phyloP scores from a whole-genome alignment of 129 eudicot species.

The Helianthus annuus region HanXRQr2.0-SUNRISE NC_035445.2:117151933-117152432 shows the following conservation, averaged over 20 bases:
- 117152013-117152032: no score
- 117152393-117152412: constrained; percentile 83
- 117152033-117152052: no score
- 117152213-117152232: constrained; percentile 91
- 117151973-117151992: neutral
- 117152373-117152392: constrained; percentile 1
- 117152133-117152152: no score
- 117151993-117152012: neutral
- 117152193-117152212: constrained; percentile 3
- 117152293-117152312: constrained; percentile 5
- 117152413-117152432: constrained; percentile 86
- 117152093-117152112: no score
- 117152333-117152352: no score
- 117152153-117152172: no score
- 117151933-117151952: no score
- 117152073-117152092: no score
- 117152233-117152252: constrained; percentile 86
- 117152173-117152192: neutral
- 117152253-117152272: constrained; percentile 70
- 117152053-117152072: no score
- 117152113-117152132: no score
- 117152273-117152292: constrained; percentile 19
- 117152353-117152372: no score
- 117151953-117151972: neutral
- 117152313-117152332: no score